Base-by-base conservation (phyloP, 2,329 filamentous ascomycete species). In the Aspergillus floridensis region DNA sequence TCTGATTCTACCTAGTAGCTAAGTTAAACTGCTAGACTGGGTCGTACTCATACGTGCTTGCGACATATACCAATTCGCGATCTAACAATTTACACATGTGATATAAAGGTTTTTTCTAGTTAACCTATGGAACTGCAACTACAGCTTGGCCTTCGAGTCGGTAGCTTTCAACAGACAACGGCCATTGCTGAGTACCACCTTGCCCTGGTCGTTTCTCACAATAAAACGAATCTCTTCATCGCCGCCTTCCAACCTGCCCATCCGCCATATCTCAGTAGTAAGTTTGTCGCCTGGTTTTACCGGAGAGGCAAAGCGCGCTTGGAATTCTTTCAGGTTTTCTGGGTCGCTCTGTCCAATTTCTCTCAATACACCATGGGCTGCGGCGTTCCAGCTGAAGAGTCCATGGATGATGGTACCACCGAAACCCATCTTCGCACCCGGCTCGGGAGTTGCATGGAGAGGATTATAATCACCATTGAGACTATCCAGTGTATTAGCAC, bases 401-500 rank as follows among this genome's bases (percentile, higher is more conserved):
- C 93, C 93, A 78, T 96, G 92, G 74, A 96, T 90, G 75, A 96
- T 96, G 67, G 86, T 82, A 35, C 92, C 92, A 29, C 91, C 91
- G 67, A 96, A 96, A 61, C 93, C 92, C 91, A 96, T 96, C 79
- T 92, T 89, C 76, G 85, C 79, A 61, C 92, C 92, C 0, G 92
- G 91, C 77, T 92, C 90, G 12, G 92, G 92, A 19, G 90, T 90
- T 6, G 91, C 92, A 74, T 96, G 92, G 38, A 96, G 86, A 29
- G 92, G 93, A 80, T 96, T 96, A 79, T 96, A 96, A 79, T 96
- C 93, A 65, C 92, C 92, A 69, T 96, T 96, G 53, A 96, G 84
- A 63, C 91, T 85, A 63, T 72, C 70, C 52, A 74, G 19, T 59
- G 29, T 12, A 60, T 57, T 58, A 60, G 26, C 10, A 55, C 35